phyloP scores from a whole-genome alignment of 768 basidiomycete genomes.

The Auricularia auricula-judae region DNA sequence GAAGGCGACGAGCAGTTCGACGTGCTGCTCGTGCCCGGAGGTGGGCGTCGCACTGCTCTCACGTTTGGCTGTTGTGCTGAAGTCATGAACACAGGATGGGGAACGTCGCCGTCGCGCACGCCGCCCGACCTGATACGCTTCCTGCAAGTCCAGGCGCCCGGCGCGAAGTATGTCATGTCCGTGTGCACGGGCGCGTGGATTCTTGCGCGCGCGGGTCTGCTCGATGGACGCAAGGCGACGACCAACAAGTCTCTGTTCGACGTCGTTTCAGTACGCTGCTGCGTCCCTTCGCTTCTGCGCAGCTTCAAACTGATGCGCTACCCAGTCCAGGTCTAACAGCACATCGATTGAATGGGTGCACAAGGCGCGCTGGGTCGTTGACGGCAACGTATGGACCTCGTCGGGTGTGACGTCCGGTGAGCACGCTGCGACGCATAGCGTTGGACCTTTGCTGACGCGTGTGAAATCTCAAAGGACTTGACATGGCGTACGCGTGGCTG shows the following conservation, averaged over 20 bases:
- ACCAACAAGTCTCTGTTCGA: background rate
- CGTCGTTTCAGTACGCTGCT: background rate
- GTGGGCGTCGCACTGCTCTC: background rate
- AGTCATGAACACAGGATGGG: background rate
- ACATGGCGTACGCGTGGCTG: constrained; percentile 25
- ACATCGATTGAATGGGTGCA: constrained; percentile 31
- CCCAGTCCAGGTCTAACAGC: constrained; percentile 9
- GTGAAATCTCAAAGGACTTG: constrained; percentile 12
- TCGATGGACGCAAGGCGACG: background rate
- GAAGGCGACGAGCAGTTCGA: constrained; percentile 5
- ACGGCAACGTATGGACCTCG: constrained; percentile 40
- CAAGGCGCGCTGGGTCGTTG: constrained; percentile 36
- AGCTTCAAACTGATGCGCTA: background rate
- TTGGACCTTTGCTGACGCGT: no score
- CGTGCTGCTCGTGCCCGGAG: constrained; percentile 7
- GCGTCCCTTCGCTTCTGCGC: no score
- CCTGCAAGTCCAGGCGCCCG: background rate
- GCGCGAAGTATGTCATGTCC: background rate
- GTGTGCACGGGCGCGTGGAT: background rate
- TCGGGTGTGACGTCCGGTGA: constrained; percentile 35
- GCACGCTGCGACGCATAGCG: no score
- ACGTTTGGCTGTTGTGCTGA: background rate
- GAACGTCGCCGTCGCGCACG: background rate
- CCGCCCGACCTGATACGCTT: background rate
- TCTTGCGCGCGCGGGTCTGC: background rate